Evolutionary conservation across 2,329 filamentous ascomycete species (phyloP), one percentile per base, ranked within the genome.

Genomic region (Fusarium palustre): DNA sequence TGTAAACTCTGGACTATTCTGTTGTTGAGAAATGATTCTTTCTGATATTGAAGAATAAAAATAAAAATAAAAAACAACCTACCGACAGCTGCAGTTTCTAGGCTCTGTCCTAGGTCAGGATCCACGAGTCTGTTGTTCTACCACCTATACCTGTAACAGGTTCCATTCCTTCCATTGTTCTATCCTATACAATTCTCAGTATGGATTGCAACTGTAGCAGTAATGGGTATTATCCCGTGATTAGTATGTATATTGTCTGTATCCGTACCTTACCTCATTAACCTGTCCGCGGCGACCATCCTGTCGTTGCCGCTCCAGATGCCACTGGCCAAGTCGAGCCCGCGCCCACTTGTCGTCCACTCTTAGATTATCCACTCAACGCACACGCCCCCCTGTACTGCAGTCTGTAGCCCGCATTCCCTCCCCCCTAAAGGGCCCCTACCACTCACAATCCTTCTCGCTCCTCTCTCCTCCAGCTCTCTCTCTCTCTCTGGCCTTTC

Each of bases 381-480:
- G 65, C 52, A 68, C 72, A 72, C 72, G 70, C 71, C 72, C 74
- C 74, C 54, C 62, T 66, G 55, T 60, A 72, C 62, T 66, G 47
- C 48, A 72, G 59, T 62, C 69, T 74, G 74, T 72, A 75, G 75
- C 75, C 75, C 68, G 66, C 71, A 76, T 74, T 76, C 74, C 66
- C 73, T 75, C 61, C 65, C 62, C 68, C 70, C 74, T 63, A 62
- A 68, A 59, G 59, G 52, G 57, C 66, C 66, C 68, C 68, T 70
- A 71, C 66, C 65, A 66, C 69, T 71, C 62, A 61, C 70, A 74
- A 69, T 71, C 71, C 57, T 72, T 63, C 56, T 70, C 66, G 55
- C 63, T 67, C 69, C 64, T 69, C 72, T 66, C 66, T 70, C 68
- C 66, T 65, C 61, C 62, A 65, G 62, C 61, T 65, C 72, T 68